Evolutionary conservation across 345 rosid species (phyloP).

Genomic region (Anacardium occidentale): DNA sequence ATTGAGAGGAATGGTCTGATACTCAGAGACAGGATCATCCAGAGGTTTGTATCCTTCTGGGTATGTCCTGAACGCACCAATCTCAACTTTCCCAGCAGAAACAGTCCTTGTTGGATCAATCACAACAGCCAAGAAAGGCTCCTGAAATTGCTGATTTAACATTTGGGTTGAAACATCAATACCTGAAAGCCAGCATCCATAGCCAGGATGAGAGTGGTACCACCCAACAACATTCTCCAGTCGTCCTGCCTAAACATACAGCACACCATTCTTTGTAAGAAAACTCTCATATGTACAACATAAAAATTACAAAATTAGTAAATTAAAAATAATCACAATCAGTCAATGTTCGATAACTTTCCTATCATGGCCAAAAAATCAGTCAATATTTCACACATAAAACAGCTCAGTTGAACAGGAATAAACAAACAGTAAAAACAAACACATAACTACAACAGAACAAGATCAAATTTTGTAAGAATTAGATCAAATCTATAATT

Average conservation of each 20-base stretch:
- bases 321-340: no score
- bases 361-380: background rate
- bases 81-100: conserved; percentile 99
- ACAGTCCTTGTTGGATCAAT: conserved; percentile 99
- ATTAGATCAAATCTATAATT: no score
- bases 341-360: background rate
- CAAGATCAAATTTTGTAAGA: no score
- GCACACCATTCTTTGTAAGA: background rate
- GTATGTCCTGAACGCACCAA: conserved; percentile 97
- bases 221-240: conserved; percentile 95
- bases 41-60: conserved; percentile 87
- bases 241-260: conserved; percentile 70
- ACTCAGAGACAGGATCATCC: conserved; percentile 81
- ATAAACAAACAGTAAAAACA: background rate
- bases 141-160: conserved; percentile 97
- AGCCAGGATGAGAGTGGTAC: conserved; percentile 99
- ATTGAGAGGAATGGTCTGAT: conserved; percentile 94
- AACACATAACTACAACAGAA: background rate
- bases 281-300: background rate
- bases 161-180: conserved; percentile 98
- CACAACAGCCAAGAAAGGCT: conserved; percentile 95
- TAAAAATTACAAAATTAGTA: no score
- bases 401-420: background rate
- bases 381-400: background rate
- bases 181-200: conserved; percentile 99